phyloP scores from a whole-genome alignment of 1,139 yeast genomes.

The Taphrina deformans region DNA sequence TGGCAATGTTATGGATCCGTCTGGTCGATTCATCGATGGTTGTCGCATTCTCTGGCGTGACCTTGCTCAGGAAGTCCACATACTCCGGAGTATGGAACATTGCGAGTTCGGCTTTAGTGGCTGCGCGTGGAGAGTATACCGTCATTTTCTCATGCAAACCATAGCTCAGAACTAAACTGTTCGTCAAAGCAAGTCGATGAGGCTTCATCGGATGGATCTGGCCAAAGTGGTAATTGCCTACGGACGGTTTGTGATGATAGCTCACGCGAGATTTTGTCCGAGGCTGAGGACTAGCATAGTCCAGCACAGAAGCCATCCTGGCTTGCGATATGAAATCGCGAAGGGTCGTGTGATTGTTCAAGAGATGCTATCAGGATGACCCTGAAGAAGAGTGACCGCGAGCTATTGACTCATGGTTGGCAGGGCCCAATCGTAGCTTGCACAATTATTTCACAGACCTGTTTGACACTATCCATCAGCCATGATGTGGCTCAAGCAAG shows the following conservation, averaged over 20 bases:
- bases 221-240: constrained; percentile 70
- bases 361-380: no score
- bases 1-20: constrained; percentile 26
- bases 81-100: constrained; percentile 89
- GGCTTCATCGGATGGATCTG: constrained; percentile 93
- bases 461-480: no score
- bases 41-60: constrained; percentile 76
- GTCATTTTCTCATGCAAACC: constrained; percentile 90
- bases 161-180: constrained; percentile 82
- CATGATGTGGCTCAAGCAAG: no score
- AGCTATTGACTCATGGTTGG: no score
- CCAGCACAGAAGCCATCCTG: neutral
- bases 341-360: no score
- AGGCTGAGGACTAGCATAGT: constrained; percentile 7
- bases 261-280: constrained; percentile 52
- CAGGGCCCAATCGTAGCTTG: no score
- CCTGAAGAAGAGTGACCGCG: no score
- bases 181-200: constrained; percentile 89
- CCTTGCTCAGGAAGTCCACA: constrained; percentile 68
- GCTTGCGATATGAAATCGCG: no score
- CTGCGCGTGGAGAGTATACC: constrained; percentile 75
- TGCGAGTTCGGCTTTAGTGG: constrained; percentile 73
- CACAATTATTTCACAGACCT: no score
- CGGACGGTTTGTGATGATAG: constrained; percentile 76
- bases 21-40: constrained; percentile 54